These are phyloP conservation scores for Metschnikowia koreensis DNA, from an alignment of 805 yeast species.

Conservation along the genomic window DNA sequence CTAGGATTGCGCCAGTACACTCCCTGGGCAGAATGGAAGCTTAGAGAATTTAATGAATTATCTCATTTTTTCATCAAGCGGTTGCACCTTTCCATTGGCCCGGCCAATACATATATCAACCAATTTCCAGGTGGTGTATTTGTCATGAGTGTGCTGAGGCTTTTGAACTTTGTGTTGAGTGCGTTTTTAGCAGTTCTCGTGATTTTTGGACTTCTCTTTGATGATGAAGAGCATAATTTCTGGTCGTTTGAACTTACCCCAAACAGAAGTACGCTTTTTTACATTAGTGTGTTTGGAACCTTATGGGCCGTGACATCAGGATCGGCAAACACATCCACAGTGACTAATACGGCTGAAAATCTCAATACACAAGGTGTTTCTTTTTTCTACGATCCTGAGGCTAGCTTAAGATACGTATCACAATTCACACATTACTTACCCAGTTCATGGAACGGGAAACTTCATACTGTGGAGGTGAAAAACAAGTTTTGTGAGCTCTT, in stretches of 20 bases:
- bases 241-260: conserved; percentile 84
- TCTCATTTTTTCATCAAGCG: conserved; percentile 85
- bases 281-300: conserved; percentile 85
- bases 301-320: conserved; percentile 80
- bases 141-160: conserved; percentile 35
- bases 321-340: conserved; percentile 39
- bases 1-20: conserved; percentile 77
- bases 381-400: conserved; percentile 88
- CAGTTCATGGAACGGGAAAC: conserved; percentile 75
- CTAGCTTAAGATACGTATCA: conserved; percentile 73
- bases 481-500: conserved; percentile 77
- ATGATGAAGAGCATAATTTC: conserved; percentile 76
- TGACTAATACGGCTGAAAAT: conserved; percentile 24
- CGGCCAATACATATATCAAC: conserved; percentile 80
- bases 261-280: conserved; percentile 80
- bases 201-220: conserved; percentile 64
- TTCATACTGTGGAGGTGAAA: conserved; percentile 84
- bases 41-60: conserved; percentile 90
- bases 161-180: conserved; percentile 68
- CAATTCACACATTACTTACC: conserved; percentile 92
- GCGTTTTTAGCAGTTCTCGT: conserved; percentile 82
- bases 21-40: conserved; percentile 92
- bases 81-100: conserved; percentile 68
- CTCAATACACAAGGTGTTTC: conserved; percentile 25
- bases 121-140: conserved; percentile 83